Evolutionary conservation across 768 basidiomycete species (phyloP).

Genomic region (Lentinula lateritia): DNA sequence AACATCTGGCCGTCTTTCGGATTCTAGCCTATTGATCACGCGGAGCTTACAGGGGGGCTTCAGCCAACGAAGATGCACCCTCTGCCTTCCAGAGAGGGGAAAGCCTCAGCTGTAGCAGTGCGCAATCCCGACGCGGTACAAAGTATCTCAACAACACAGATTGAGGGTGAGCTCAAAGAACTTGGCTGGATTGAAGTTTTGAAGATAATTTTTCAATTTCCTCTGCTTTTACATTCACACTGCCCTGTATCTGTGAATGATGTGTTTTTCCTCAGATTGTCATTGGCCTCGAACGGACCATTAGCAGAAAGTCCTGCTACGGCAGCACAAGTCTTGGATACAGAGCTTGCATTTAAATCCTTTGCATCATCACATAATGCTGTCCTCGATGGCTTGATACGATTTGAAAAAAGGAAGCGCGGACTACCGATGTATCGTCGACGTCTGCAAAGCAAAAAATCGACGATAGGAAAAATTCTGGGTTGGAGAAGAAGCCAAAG

Average conservation of each 20-base stretch:
- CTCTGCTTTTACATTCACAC: background rate
- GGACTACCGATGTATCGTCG: conserved; percentile 23
- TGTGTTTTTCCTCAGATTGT: conserved; percentile 57
- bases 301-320: conserved; percentile 50
- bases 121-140: conserved; percentile 50
- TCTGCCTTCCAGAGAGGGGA: conserved; percentile 29
- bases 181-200: conserved; percentile 58
- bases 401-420: conserved; percentile 80
- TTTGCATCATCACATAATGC: conserved; percentile 28
- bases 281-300: conserved; percentile 68
- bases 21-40: conserved; percentile 66
- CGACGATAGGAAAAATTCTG: conserved; percentile 48
- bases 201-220: conserved; percentile 46
- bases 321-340: conserved; percentile 68
- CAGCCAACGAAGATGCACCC: conserved; percentile 31
- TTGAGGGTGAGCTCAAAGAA: conserved; percentile 77
- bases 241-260: background rate
- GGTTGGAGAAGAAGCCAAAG: conserved; percentile 61
- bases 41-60: conserved; percentile 67
- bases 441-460: conserved; percentile 60
- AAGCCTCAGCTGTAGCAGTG: conserved; percentile 36
- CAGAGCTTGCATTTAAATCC: conserved; percentile 50
- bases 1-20: conserved; percentile 75
- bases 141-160: conserved; percentile 67
- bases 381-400: conserved; percentile 75